phyloP scores from a whole-genome alignment of 192 early-diverging fungal species.

The Coemansia sp. region DNA sequence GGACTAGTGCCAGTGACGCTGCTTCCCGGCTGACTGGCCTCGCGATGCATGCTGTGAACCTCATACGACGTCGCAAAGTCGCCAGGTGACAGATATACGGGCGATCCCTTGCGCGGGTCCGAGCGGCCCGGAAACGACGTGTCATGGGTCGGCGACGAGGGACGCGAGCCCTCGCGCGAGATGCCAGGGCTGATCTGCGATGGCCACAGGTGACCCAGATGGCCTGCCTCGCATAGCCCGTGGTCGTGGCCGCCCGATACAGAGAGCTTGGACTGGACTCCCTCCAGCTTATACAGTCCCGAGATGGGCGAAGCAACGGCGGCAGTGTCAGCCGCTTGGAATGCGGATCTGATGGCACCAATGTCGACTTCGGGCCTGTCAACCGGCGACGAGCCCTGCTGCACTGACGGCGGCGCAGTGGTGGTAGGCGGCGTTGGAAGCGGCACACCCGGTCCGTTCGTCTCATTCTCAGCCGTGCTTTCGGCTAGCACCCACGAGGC shows the following conservation, averaged over 20 bases:
- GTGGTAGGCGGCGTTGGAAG: conserved; percentile 29
- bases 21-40: conserved; percentile 4
- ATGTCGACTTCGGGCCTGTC: conserved; percentile 1
- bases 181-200: conserved; percentile 55
- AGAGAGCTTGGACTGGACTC: conserved; percentile 45
- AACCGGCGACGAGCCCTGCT: conserved; percentile 10
- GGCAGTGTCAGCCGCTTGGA: conserved; percentile 13
- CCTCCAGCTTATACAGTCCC: conserved; percentile 15
- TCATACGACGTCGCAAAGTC: conserved; percentile 54
- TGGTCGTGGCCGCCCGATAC: conserved; percentile 52
- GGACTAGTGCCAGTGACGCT: not conserved
- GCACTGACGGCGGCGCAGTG: conserved; percentile 26
- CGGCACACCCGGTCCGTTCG: not conserved
- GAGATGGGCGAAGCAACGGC: not conserved
- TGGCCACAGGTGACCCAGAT: conserved; percentile 51
- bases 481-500: not conserved
- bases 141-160: conserved; percentile 24
- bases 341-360: conserved; percentile 15
- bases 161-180: conserved; percentile 43
- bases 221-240: conserved; percentile 16
- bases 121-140: conserved; percentile 33
- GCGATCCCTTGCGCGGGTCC: conserved; percentile 54
- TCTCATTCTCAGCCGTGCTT: not conserved
- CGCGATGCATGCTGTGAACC: conserved; percentile 35
- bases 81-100: conserved; percentile 50